Conservation (phyloP, 23 red algal species). For the Gracilaria gracilis region DNA sequence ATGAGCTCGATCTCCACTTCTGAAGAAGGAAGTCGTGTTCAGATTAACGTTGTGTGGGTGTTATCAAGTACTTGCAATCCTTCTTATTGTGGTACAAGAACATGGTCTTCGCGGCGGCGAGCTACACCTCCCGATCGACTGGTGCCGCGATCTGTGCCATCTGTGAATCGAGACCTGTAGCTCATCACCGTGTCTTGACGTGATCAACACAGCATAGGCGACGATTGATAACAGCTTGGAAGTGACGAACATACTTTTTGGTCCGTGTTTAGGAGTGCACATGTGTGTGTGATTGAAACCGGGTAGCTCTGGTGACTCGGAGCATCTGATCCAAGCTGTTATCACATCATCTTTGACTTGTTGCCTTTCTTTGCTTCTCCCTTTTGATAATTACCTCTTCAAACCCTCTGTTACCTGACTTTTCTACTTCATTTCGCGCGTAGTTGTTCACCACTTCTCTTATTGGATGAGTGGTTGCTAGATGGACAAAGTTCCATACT, state of each 20-base stretch:
- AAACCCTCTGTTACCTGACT: too few relatives aligned
- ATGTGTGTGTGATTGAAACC: slow-evolving; percentile 65
- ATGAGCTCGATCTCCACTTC: background rate
- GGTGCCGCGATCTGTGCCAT: slow-evolving; percentile 3
- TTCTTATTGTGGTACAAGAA: too few relatives aligned
- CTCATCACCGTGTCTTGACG: background rate
- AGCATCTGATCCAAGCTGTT: slow-evolving; percentile 68
- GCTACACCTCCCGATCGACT: background rate
- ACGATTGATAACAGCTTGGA: slow-evolving; percentile 22
- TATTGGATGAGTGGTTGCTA: too few relatives aligned
- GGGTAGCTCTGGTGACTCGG: slow-evolving; percentile 57
- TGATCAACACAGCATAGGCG: background rate
- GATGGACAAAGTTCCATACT: too few relatives aligned
- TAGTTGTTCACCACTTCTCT: too few relatives aligned
- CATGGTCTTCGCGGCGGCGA: background rate
- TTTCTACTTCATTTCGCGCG: too few relatives aligned
- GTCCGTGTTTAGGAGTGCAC: slow-evolving; percentile 80
- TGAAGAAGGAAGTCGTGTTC: background rate
- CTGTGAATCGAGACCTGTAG: background rate
- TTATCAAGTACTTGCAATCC: too few relatives aligned
- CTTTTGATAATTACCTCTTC: background rate
- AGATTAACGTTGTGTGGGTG: background rate
- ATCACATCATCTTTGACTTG: background rate
- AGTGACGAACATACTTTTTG: slow-evolving; percentile 69
- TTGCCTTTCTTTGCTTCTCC: too few relatives aligned